A percentile compares a stretch with the other conserved stretches of the same genome.
phyloP scores from a whole-genome alignment of 1,284 basidiomycete species.

The Phenoliferia sp. region DNA sequence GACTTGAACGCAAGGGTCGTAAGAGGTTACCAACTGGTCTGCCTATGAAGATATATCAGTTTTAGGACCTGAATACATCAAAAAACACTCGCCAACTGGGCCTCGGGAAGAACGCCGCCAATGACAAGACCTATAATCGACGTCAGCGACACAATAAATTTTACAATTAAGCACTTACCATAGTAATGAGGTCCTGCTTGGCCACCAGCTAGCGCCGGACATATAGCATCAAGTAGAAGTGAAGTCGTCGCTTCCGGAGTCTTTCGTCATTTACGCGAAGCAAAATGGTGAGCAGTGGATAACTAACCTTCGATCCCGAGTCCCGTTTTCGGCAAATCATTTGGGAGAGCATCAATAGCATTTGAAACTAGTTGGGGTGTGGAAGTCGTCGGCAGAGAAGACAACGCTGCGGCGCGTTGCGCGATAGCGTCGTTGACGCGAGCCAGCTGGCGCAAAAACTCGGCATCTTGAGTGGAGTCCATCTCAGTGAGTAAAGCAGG shows the following conservation, averaged over 20 bases:
- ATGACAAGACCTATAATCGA: too few relatives aligned
- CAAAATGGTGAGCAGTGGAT: background rate
- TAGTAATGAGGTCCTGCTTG: slow-evolving; percentile 48
- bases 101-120: slow-evolving; percentile 38
- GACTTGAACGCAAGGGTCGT: slow-evolving; percentile 48
- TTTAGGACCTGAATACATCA: too few relatives aligned
- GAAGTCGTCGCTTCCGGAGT: slow-evolving; percentile 19
- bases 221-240: slow-evolving; percentile 34
- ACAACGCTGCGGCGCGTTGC: background rate
- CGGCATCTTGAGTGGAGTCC: background rate
- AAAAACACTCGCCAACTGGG: too few relatives aligned
- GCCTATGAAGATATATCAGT: too few relatives aligned
- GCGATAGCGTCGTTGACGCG: background rate
- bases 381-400: background rate
- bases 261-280: background rate
- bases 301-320: slow-evolving; percentile 7
- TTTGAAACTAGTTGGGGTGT: background rate
- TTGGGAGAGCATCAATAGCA: background rate
- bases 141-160: too few relatives aligned
- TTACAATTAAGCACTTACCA: too few relatives aligned
- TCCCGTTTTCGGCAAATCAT: background rate
- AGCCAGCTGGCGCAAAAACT: background rate
- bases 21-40: slow-evolving; percentile 41
- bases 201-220: slow-evolving; percentile 43
- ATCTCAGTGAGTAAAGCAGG: background rate